Evolutionary conservation across 805 yeast species (phyloP), one percentile per base, ranked within the genome.

Genomic region (Lipomyces kockii): DNA sequence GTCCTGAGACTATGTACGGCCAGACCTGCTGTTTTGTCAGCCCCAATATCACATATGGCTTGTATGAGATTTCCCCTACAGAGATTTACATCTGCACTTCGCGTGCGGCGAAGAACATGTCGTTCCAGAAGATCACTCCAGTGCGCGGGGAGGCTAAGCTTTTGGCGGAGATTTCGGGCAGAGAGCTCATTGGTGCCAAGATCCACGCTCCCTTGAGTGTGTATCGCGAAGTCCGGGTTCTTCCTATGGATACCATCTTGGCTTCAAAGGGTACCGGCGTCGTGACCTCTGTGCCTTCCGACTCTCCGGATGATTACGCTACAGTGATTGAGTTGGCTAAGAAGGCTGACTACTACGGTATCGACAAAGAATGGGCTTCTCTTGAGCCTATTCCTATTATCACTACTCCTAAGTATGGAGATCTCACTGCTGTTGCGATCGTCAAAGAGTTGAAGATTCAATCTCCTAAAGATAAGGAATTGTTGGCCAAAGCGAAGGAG

Each of bases 1-100:
- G 99, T 82, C 98, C 99, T 39, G 99, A 95, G 82, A 95, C 99
- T 74, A 92, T 95, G 98, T 93, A 93, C 77, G 98, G 98, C 71
- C 98, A 95, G 83, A 91, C 97, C 4, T 91, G 97, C 84, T 93
- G 98, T 85, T 95, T 94, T 76, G 98, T 95, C 29, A 91, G 97
- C 35, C 97, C 98, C 78, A 92, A 90, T 83, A 91, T 95, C 74
- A 86, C 85, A 58, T 95, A 95, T 77, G 98, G 99, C 78, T 80
- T 95, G 61, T 95, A 90, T 78, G 91, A 91, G 77, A 94, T 95
- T 69, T 83, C 85, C 66, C 82, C 84, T 58, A 86, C 84, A 71
- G 89, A 89, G 74, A 87, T 84, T 80, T 92, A 81, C 80, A 88
- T 95, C 77, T 89, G 95, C 76, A 95, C 99, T 58, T 90, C 91